Base-by-base conservation (phyloP, 2,329 filamentous ascomycete species). In the Talaromyces sp. region DNA sequence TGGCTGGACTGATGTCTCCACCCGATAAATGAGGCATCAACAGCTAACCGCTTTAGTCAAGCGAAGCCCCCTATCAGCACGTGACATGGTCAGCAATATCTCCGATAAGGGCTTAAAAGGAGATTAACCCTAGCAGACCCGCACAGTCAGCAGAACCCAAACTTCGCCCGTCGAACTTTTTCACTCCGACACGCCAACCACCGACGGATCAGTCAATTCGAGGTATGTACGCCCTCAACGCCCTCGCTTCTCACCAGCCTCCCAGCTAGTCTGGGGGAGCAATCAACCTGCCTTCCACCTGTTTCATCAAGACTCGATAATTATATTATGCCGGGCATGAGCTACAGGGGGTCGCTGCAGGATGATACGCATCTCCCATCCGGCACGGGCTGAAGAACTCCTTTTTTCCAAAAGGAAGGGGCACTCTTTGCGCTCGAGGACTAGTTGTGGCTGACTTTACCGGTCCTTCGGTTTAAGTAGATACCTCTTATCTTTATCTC, bases 351-450 rank as follows among this genome's bases (percentile, higher is more conserved):
- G 41, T 39, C 17, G n/a, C 33, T 17, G 49, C 57, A 66, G 54
- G 65, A 73, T 74, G 72, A 75, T 75, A 76, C 73, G 72, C 71
- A 65, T 74, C 68, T 71, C 67, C 68, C 66, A 68, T 62, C 62
- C 75, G 68, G 70, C 75, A 83, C 76, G 82, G 85, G 84, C 82
- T 85, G 82, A 86, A 86, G 84, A 87, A 85, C 84, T 84, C 82
- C 84, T 78, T 70, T 70, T 65, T 5, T n/a, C n/a, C 63, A 73
- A 20, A 41, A 64, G 61, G 60, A 64, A 68, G 66, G 83, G 84
- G 84, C 83, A 86, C 84, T 86, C 84, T 86, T 85, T 82, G 75
- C 77, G 82, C 83, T 86, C 81, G 77, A 67, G 69, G 82, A 82
- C 82, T 82, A 79, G 78, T 82, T 80, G 43, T 82, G 82, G 82